These are phyloP conservation scores for Neonothopanus nambi DNA, from an alignment of 1,284 basidiomycete species.

Conservation along the genomic window DNA sequence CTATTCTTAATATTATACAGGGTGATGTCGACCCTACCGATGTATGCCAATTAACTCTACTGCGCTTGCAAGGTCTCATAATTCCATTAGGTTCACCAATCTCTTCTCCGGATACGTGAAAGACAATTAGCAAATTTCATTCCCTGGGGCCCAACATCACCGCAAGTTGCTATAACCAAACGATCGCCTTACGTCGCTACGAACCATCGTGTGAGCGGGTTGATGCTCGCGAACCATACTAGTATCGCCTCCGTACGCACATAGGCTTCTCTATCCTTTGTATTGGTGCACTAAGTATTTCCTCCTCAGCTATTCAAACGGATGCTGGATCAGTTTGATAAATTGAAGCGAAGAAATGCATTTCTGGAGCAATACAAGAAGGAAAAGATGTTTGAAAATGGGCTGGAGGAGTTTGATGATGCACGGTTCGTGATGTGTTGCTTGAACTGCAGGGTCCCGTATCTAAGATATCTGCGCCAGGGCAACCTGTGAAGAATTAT, in stretches of 20 bases:
- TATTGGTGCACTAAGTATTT: neutral
- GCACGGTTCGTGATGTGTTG: constrained; percentile 61
- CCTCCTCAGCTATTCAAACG: constrained; percentile 85
- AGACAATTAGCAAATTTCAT: constrained; percentile 97
- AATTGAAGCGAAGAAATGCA: constrained; percentile 86
- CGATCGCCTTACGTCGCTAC: constrained; percentile 87
- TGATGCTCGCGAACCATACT: constrained; percentile 99
- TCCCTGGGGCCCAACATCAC: constrained; percentile 98
- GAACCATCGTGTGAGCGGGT: constrained; percentile 91
- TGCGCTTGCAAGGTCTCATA: neutral
- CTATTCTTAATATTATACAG: constrained; percentile 97
- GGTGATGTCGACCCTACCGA: constrained; percentile 98
- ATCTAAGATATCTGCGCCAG: constrained; percentile 36
- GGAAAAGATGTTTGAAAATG: constrained; percentile 91
- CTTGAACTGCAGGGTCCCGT: neutral
- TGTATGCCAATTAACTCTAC: constrained; percentile 42
- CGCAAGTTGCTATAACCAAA: constrained; percentile 95
- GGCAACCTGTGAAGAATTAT: constrained; percentile 80
- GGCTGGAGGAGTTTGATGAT: constrained; percentile 93
- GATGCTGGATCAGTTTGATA: constrained; percentile 95
- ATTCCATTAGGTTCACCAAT: constrained; percentile 84
- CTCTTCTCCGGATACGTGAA: constrained; percentile 93
- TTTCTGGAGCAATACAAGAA: constrained; percentile 98
- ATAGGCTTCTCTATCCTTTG: neutral
- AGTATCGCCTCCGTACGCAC: constrained; percentile 87